Base-by-base conservation (phyloP, 306 rosid species). In the Begonia loranthoides region DNA sequence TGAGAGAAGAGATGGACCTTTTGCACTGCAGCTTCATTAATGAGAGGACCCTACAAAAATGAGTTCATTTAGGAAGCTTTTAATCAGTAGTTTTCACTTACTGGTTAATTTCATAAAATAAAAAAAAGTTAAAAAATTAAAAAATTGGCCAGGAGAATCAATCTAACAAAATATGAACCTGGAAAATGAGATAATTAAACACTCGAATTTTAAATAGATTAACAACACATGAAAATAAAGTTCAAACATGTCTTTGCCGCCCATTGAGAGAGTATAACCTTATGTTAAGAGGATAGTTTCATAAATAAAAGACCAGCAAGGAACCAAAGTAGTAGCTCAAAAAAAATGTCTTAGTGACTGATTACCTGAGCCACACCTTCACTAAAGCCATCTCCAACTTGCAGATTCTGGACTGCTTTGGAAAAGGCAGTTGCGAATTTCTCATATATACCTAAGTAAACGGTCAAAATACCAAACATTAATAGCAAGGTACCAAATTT, bases 21-120 rank as follows among this genome's bases (percentile, higher is more conserved):
- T 53, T 76, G 41, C 0, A 90, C 94, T 36, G 99, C 99, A 64
- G 99, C 95, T 74, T 90, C 99, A 66, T 90, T 90, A 66, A 90
- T 90, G 53, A 90, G 73, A 66, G 99, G 99, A 46, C 99, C 99
- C 95, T 90, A 75, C 62, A 73, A 48, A 63, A 55, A 72, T 13
- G 43, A 17, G 44, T 45, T 17, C 17, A 41, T 24, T 19, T 19
- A 60, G 41, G 19, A 50, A 9, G 41, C n/a, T 41, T 21, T 17
- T 21, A 56, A 33, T 46, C 52, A 28, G 36, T 28, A 28, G 9
- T 28, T 28, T 28, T 28, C 6, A 28, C 36, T 28, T 28, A 5
- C 0, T 28, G 36, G 36, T 28, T 28, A 28, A 28, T 28, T 28
- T 28, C 36, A 28, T 28, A 3, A 28, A 28, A 28, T n/a, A n/a